Percentiles rank a stretch among this genome's conserved stretches.
Conservation (phyloP, 371 early-diverging fungal species). For the Apophysomyces trapeziformis region DNA sequence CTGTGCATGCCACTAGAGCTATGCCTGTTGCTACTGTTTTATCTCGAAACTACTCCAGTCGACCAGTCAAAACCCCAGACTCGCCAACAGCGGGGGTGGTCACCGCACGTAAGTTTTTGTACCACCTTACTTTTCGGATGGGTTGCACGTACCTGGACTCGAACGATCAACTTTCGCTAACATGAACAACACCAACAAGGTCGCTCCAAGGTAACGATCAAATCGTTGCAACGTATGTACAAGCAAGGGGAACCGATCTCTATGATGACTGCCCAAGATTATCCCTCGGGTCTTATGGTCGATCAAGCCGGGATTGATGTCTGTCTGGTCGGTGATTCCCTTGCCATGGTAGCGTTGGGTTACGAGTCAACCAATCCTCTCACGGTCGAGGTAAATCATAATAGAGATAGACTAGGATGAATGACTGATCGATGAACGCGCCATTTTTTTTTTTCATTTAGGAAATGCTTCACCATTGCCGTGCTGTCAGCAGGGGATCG, state of each 20-base stretch:
- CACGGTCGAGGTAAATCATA: constrained; percentile 76
- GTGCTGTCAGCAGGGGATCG: constrained; percentile 85
- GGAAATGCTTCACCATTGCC: constrained; percentile 96
- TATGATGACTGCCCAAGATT: constrained; percentile 89
- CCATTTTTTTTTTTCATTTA: constrained; percentile 23
- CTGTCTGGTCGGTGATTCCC: constrained; percentile 92
- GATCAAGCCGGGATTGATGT: constrained; percentile 87
- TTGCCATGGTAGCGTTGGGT: constrained; percentile 96
- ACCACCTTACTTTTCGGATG: not conserved
- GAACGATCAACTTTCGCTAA: not conserved
- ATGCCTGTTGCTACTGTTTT: not conserved
- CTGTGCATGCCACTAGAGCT: not conserved
- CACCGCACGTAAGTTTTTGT: constrained; percentile 14
- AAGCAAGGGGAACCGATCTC: constrained; percentile 74
- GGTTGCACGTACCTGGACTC: not conserved
- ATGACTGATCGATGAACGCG: not conserved
- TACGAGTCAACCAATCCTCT: constrained; percentile 83
- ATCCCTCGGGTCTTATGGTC: constrained; percentile 84
- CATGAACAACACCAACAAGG: constrained; percentile 27
- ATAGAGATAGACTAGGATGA: too few species aligned
- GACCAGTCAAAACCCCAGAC: constrained; percentile 22
- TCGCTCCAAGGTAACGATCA: constrained; percentile 80
- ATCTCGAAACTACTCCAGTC: constrained; percentile 24
- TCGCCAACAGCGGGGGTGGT: constrained; percentile 7
- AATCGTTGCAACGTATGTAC: constrained; percentile 78